Evolutionary conservation across 2,329 filamentous ascomycete species (phyloP).

Genomic region (Elsinoe perseae): DNA sequence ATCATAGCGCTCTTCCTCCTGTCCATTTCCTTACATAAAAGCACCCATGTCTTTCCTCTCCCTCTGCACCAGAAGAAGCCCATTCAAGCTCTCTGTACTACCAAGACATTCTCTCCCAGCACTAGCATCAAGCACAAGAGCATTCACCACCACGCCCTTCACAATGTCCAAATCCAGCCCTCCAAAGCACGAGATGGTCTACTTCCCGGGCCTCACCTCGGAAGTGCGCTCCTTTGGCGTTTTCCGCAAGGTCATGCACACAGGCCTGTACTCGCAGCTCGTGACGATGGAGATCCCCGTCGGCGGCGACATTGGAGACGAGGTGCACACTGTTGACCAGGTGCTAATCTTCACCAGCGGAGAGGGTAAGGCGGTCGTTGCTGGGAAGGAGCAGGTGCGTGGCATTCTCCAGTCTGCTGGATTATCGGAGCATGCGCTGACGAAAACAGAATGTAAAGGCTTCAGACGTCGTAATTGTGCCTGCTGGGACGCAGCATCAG

Average conservation of each 20-base stretch:
- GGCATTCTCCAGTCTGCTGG: conserved; percentile 18
- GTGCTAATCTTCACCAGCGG: conserved; percentile 58
- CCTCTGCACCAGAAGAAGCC: neutral
- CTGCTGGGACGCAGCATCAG: conserved; percentile 58
- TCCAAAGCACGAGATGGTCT: conserved; percentile 47
- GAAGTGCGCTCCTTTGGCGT: conserved; percentile 49
- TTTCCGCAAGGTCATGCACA: conserved; percentile 56
- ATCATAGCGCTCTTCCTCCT: neutral
- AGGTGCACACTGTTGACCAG: conserved; percentile 59
- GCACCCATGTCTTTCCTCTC: conserved; percentile 8
- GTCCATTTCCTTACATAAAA: neutral
- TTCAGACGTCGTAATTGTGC: conserved; percentile 53
- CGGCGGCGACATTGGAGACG: conserved; percentile 58
- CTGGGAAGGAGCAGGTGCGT: conserved; percentile 47
- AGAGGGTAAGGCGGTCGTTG: conserved; percentile 50
- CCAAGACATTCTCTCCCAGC: neutral
- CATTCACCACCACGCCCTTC: conserved; percentile 22
- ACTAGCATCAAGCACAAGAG: conserved; percentile 11
- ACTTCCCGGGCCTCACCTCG: conserved; percentile 51
- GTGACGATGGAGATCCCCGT: conserved; percentile 59
- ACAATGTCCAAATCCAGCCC: conserved; percentile 30
- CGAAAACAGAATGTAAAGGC: conserved; percentile 40
- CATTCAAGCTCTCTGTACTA: neutral
- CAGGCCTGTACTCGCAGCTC: conserved; percentile 55
- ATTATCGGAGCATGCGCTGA: conserved; percentile 5